phyloP scores from a whole-genome alignment of 106 monocot species.

The Allium sativum region DNA sequence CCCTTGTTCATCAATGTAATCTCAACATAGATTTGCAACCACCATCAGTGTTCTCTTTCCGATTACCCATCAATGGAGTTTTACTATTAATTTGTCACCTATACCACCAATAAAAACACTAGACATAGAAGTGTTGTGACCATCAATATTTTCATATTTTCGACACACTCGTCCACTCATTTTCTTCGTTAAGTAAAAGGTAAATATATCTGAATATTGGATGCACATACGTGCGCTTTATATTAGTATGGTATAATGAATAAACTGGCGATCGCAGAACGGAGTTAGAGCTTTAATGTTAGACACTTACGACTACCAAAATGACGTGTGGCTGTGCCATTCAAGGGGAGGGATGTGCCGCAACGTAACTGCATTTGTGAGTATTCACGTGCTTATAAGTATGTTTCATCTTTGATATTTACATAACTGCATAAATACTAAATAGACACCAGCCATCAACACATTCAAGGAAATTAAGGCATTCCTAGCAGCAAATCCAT shows the following conservation, averaged over 20 bases:
- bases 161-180: neutral
- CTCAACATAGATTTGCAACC: too few relatives aligned
- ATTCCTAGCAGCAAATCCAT: conserved; percentile 59
- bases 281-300: conserved; percentile 71
- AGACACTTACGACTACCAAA: conserved; percentile 69
- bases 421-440: neutral
- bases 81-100: too few relatives aligned
- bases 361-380: conserved; percentile 74
- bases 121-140: too few relatives aligned
- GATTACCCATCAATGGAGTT: too few relatives aligned
- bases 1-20: too few relatives aligned
- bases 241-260: neutral
- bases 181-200: too few relatives aligned
- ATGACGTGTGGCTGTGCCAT: conserved; percentile 80
- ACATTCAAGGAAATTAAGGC: conserved; percentile 65
- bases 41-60: too few relatives aligned
- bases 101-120: too few relatives aligned
- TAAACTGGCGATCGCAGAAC: conserved; percentile 20
- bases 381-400: conserved; percentile 7
- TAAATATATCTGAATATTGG: too few relatives aligned
- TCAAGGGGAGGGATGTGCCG: conserved; percentile 54
- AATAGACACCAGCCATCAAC: conserved; percentile 59
- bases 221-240: too few relatives aligned
- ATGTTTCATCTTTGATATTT: neutral
- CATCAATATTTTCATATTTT: too few relatives aligned